phyloP scores from a whole-genome alignment of 371 early-diverging fungal species.

The Apophysomyces elegans region DNA sequence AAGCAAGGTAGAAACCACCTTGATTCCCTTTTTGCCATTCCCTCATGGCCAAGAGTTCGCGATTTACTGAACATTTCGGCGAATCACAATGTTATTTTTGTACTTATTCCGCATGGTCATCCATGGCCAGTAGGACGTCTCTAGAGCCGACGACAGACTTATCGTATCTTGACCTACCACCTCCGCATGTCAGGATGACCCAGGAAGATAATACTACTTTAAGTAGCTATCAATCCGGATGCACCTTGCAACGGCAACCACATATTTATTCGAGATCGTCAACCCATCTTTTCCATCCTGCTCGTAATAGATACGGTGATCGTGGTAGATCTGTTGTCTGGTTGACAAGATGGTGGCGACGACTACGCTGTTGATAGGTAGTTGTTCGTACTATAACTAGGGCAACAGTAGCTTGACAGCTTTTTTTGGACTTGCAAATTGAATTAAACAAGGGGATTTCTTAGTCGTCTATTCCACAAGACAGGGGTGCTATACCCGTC shows the following conservation, averaged over 20 bases:
- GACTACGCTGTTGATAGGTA: no score
- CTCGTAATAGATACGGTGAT: no score
- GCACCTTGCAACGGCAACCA: background rate
- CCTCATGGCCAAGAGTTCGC: background rate
- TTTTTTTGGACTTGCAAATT: no score
- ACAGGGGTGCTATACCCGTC: no score
- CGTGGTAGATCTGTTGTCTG: no score
- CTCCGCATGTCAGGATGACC: background rate
- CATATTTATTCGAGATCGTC: background rate
- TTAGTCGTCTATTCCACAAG: no score
- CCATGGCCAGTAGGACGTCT: background rate
- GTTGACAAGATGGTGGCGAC: no score
- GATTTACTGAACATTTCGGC: slow-evolving; percentile 3
- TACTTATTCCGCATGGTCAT: background rate
- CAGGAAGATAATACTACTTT: slow-evolving; percentile 4
- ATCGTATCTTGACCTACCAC: background rate
- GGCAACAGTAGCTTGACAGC: no score
- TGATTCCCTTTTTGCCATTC: background rate
- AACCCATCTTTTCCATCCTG: background rate
- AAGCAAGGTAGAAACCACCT: background rate
- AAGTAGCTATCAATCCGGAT: slow-evolving; percentile 6
- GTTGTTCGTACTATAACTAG: no score
- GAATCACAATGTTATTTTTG: background rate
- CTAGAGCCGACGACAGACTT: background rate
- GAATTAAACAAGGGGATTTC: no score